These are phyloP conservation scores for Fusarium sambucinum DNA, from an alignment of 2,329 filamentous ascomycete species.

Conservation along the genomic window DNA sequence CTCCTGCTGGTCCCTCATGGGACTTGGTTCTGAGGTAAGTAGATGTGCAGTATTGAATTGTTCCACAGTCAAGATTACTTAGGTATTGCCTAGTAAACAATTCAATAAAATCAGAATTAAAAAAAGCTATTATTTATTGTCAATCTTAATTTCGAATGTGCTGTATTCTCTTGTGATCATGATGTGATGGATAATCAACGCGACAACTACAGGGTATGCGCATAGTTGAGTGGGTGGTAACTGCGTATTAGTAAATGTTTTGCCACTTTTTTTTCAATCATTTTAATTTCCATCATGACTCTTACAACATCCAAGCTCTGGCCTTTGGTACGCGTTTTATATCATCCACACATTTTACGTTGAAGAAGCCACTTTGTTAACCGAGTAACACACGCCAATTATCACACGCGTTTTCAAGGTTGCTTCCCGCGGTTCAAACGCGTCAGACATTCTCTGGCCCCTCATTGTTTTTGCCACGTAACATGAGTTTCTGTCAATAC, in stretches of 20 bases:
- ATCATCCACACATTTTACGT: background rate
- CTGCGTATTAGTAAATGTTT: background rate
- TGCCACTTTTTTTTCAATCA: background rate
- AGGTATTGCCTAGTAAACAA: no score
- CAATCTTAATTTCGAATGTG: background rate
- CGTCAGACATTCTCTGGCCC: background rate
- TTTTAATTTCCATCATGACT: background rate
- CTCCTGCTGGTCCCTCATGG: no score
- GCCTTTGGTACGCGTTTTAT: no score
- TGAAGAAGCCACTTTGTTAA: slow-evolving; percentile 4
- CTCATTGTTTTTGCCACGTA: slow-evolving; percentile 4
- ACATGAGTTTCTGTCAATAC: background rate
- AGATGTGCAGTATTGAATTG: no score
- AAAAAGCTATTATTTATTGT: background rate
- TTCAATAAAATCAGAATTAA: no score
- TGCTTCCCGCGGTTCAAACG: background rate
- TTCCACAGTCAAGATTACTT: no score
- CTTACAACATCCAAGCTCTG: background rate
- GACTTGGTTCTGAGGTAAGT: no score
- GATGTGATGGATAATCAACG: background rate
- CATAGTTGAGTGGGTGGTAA: background rate
- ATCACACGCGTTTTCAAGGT: background rate
- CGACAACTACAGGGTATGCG: background rate
- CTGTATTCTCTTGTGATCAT: background rate
- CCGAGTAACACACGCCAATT: slow-evolving; percentile 9